Conservation (phyloP, 2,329 filamentous ascomycete genomes). For the Xylaria polymorpha region DNA sequence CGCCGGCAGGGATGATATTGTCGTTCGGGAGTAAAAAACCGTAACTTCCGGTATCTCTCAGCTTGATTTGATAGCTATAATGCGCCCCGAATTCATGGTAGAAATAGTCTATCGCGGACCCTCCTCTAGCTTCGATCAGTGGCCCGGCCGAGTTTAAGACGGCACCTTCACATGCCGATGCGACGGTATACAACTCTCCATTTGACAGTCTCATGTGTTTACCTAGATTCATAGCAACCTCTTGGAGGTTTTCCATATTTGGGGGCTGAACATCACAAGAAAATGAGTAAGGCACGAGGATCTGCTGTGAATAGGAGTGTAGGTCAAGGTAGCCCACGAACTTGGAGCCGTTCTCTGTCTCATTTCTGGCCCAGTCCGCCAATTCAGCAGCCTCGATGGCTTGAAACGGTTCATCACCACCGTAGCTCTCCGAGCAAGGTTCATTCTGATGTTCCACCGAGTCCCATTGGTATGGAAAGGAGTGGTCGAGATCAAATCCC, state of each 20-base stretch:
- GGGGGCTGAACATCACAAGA: constrained; percentile 83
- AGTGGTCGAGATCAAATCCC: constrained; percentile 89
- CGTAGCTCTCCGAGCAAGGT: constrained; percentile 91
- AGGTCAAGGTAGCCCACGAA: constrained; percentile 91
- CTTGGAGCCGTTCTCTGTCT: constrained; percentile 75
- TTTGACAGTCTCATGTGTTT: constrained; percentile 88
- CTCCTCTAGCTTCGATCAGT: constrained; percentile 77
- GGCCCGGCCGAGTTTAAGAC: constrained; percentile 59
- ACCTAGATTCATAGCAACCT: constrained; percentile 86
- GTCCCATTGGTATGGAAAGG: constrained; percentile 88
- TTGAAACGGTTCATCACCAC: constrained; percentile 85
- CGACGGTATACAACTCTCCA: constrained; percentile 79
- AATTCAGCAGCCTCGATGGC: constrained; percentile 81
- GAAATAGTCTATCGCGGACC: constrained; percentile 93
- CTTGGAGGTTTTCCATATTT: constrained; percentile 89
- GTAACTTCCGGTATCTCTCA: constrained; percentile 92
- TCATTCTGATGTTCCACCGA: constrained; percentile 73
- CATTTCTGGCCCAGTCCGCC: constrained; percentile 84
- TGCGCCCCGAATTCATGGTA: constrained; percentile 85
- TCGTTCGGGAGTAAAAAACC: constrained; percentile 90
- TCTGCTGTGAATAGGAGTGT: constrained; percentile 94
- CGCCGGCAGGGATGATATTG: constrained; percentile 87
- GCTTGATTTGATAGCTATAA: constrained; percentile 93
- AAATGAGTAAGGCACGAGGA: constrained; percentile 92
- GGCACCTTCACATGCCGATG: constrained; percentile 88